A percentile compares a stretch with the other conserved stretches of the same genome.
Conservation (phyloP, 164 flowering plant genomes). For the Paratinospora sagittata region DNA sequence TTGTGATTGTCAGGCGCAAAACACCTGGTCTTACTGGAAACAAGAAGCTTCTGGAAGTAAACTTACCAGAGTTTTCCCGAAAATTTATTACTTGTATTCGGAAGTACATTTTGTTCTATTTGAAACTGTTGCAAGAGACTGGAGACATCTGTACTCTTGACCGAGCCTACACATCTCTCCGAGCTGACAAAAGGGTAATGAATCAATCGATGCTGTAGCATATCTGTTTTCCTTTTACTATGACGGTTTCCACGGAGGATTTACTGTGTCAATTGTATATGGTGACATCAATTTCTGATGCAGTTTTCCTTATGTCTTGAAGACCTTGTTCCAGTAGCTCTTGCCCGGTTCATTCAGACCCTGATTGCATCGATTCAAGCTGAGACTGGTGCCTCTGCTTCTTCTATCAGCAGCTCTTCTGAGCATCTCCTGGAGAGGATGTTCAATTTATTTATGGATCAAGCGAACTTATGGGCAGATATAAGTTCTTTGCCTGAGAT, state of each 20-base stretch:
- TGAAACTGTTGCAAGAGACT: slow-evolving; percentile 78
- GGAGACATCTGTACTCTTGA: slow-evolving; percentile 77
- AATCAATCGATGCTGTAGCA: not conserved
- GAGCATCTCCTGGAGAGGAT: slow-evolving; percentile 71
- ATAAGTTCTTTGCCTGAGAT: slow-evolving; percentile 72
- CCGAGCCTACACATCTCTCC: slow-evolving; percentile 73
- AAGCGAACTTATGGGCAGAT: slow-evolving; percentile 78
- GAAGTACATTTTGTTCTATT: slow-evolving; percentile 73
- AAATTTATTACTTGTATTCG: slow-evolving; percentile 95
- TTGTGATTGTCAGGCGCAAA: slow-evolving; percentile 58
- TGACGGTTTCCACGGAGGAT: not conserved
- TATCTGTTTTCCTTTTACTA: not conserved
- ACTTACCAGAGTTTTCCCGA: slow-evolving; percentile 87
- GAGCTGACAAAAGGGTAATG: slow-evolving; percentile 89
- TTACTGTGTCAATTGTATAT: not conserved
- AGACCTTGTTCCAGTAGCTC: slow-evolving; percentile 92
- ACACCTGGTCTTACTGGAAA: slow-evolving; percentile 62
- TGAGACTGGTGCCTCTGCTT: slow-evolving; percentile 27
- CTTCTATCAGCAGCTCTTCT: slow-evolving; percentile 24
- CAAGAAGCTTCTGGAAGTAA: slow-evolving; percentile 75
- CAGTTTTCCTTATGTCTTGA: slow-evolving; percentile 96
- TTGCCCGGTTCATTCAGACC: slow-evolving; percentile 73
- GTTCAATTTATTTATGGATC: slow-evolving; percentile 81
- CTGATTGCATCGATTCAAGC: slow-evolving; percentile 48
- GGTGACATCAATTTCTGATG: slow-evolving; percentile 12